These are phyloP conservation scores for Cylindrotheca closterium DNA, from an alignment of 108 stramenopile genomes.

Conservation along the genomic window DNA sequence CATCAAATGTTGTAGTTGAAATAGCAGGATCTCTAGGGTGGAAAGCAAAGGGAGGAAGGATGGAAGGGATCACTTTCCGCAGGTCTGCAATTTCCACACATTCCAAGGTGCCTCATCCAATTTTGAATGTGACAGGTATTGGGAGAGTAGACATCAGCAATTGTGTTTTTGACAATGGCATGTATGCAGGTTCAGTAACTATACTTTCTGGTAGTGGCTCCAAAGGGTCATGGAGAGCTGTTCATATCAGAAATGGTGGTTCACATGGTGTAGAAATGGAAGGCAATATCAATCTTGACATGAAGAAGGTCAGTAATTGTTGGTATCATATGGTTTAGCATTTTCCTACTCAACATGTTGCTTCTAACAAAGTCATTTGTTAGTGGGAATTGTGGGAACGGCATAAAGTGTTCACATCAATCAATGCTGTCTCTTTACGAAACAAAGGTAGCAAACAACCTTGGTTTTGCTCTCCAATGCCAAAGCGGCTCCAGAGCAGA, in stretches of 20 bases:
- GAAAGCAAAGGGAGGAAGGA: slow-evolving; percentile 68
- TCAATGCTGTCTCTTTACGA: slow-evolving; percentile 9
- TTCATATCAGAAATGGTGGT: slow-evolving; percentile 26
- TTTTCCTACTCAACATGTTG: neutral
- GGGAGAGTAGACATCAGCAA: slow-evolving; percentile 60
- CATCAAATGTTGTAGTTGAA: slow-evolving; percentile 81
- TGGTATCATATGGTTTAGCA: neutral
- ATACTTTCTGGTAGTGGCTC: slow-evolving; percentile 10
- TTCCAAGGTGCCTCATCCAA: slow-evolving; percentile 25
- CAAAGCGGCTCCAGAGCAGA: slow-evolving; percentile 1
- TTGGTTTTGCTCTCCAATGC: slow-evolving; percentile 19
- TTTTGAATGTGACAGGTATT: slow-evolving; percentile 44
- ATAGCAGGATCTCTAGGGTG: slow-evolving; percentile 70
- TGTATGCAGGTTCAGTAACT: slow-evolving; percentile 43
- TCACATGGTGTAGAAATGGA: slow-evolving; percentile 9
- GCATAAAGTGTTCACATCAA: slow-evolving; percentile 18
- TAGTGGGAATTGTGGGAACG: slow-evolving; percentile 12
- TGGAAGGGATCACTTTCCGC: slow-evolving; percentile 81
- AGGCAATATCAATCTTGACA: neutral
- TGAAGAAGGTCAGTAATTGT: neutral
- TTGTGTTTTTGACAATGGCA: slow-evolving; percentile 70
- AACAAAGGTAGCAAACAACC: slow-evolving; percentile 16
- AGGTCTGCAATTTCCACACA: slow-evolving; percentile 63
- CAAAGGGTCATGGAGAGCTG: slow-evolving; percentile 25
- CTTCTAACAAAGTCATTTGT: slow-evolving; percentile 9